These are phyloP conservation scores for Fusarium sp. DNA, from an alignment of 2,329 filamentous ascomycete species.

Conservation along the genomic window DNA sequence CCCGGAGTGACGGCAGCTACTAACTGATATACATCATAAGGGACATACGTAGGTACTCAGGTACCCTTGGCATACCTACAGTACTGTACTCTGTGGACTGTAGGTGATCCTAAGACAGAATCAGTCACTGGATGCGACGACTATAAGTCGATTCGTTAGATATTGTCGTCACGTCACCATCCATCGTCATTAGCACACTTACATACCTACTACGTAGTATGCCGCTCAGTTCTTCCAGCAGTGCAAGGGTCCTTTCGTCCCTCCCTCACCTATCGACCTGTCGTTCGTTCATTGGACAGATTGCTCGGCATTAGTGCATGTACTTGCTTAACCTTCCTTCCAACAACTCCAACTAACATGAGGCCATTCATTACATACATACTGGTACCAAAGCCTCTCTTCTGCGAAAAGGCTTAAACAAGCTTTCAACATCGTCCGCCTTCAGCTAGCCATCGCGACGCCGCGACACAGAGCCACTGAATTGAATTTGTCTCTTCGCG, in stretches of 20 bases:
- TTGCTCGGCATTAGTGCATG: not conserved
- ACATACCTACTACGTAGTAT: not conserved
- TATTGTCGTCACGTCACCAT: not conserved
- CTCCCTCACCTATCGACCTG: not conserved
- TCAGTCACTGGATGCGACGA: not conserved
- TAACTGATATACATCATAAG: too few relatives aligned
- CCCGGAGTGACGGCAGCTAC: too few relatives aligned
- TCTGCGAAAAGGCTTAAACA: conserved; percentile 7
- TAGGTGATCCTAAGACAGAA: not conserved
- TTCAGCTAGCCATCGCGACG: conserved; percentile 15
- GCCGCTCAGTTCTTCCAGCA: not conserved
- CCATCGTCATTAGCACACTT: not conserved
- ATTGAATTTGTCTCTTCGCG: conserved; percentile 9
- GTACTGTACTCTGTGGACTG: not conserved
- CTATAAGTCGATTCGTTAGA: not conserved
- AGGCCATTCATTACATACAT: not conserved
- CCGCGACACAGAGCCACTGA: conserved; percentile 2
- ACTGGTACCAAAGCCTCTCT: not conserved
- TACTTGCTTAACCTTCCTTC: not conserved
- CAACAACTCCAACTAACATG: not conserved
- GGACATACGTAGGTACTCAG: too few relatives aligned
- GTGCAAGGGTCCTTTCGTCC: conserved; percentile 19
- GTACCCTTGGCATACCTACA: too few relatives aligned
- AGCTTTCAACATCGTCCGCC: conserved; percentile 18
- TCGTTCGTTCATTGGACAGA: not conserved